These are phyloP conservation scores for Alliaria petiolata DNA, from an alignment of 345 rosid species.

Conservation along the genomic window DNA sequence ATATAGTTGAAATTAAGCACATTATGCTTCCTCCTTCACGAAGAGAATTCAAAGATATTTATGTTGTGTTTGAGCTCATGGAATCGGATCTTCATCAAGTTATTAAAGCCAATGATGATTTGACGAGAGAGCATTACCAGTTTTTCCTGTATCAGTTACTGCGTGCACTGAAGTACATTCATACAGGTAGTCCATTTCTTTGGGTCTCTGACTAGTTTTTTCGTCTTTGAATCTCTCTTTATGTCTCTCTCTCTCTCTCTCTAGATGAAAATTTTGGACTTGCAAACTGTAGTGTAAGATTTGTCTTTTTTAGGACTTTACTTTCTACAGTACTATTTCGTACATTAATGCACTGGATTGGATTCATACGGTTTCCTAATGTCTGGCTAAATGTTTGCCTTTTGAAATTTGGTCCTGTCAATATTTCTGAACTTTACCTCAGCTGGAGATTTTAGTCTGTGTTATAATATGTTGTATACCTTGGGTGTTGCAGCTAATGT, in stretches of 20 bases:
- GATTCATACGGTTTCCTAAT: neutral
- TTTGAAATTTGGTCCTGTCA: neutral
- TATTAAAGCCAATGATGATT: constrained; percentile 93
- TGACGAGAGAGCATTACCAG: constrained; percentile 92
- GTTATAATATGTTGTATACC: neutral
- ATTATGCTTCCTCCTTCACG: constrained; percentile 93
- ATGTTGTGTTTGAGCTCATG: constrained; percentile 97
- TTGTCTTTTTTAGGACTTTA: neutral
- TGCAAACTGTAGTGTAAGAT: neutral
- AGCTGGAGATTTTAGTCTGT: neutral
- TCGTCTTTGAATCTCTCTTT: neutral
- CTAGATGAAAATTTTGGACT: neutral
- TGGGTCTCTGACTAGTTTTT: neutral
- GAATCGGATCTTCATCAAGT: constrained; percentile 97
- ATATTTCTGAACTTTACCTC: neutral
- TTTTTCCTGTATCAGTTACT: constrained; percentile 91
- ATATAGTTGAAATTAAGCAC: constrained; percentile 92
- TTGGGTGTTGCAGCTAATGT: constrained; percentile 74
- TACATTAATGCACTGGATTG: neutral
- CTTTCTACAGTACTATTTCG: neutral
- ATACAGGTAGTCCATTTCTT: constrained; percentile 55
- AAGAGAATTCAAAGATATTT: constrained; percentile 91
- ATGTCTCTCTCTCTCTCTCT: neutral
- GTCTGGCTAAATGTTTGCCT: constrained; percentile 16
- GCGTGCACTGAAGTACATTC: constrained; percentile 90